Base-by-base conservation (phyloP, 768 basidiomycete species). In the Russula ochroleuca region DNA sequence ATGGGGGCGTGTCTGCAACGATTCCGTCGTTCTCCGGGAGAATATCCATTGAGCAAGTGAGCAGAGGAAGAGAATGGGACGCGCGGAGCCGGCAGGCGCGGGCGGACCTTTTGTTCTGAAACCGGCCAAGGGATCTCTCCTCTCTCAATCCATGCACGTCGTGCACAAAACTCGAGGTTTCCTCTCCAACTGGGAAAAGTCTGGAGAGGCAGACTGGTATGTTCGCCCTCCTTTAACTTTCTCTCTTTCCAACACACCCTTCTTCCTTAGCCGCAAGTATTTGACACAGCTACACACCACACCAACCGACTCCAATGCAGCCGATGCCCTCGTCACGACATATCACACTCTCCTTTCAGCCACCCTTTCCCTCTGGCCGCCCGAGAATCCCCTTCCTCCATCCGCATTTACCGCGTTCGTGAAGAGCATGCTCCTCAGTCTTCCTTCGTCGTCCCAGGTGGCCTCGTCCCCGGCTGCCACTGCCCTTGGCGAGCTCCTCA, bases 271-370 rank as follows among this genome's bases (percentile, higher is more conserved):
- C 74, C 85, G 84, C 69, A 79, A 79, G 70, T 80, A 85, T 57
- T 78, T 91, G 68, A 75, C 80, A 70, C 75, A 79, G 56, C 80
- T 82, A 38, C 88, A 90, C 72, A 80, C 80, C 63, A 84, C 83
- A 72, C 80, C 81, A 21, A 74, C 80, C 62, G 81, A 85, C 73
- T 73, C 81, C 5, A 77, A 76, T 38, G 81, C 76, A 58, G 70
- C 79, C 60, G 86, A 85, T 69, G 75, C 80, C 25, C 78, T 92
- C 40, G 82, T 82, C 14, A 86, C 85, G 15, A 81, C 80, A 4
- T 92, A 91, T 70, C 83, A 90, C 69, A 83, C 87, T 5, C 79
- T 92, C 48, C 69, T 91, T 13, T 79, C 79, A 50, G 81, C 86
- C 14, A 78, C 81, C 2, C 75, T 92, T 57, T 76, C 72, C 40